Conservation (phyloP, 768 basidiomycete genomes). For the Rhizopogon sp. region DNA sequence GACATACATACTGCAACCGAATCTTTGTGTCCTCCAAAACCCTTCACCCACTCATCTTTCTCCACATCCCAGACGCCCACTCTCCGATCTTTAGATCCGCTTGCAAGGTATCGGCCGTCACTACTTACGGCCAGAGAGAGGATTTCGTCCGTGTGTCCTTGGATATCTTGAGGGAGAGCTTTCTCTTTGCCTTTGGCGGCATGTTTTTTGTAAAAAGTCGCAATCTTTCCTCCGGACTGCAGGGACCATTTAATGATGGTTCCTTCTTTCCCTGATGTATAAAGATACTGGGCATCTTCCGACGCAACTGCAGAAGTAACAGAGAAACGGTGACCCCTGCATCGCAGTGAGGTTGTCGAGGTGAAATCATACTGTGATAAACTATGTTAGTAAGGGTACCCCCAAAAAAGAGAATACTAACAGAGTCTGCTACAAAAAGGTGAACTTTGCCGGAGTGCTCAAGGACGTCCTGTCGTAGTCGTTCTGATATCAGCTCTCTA, state of each 20-base stretch:
- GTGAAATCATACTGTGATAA: constrained; percentile 51
- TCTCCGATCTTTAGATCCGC: constrained; percentile 79
- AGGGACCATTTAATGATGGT: constrained; percentile 85
- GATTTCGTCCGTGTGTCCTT: constrained; percentile 87
- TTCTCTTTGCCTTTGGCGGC: constrained; percentile 58
- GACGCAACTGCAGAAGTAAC: constrained; percentile 81
- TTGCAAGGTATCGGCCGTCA: constrained; percentile 82
- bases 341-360: constrained; percentile 42
- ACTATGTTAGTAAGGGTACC: neutral
- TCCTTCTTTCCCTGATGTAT: constrained; percentile 89
- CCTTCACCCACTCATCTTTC: constrained; percentile 70
- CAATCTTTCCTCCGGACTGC: constrained; percentile 51
- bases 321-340: constrained; percentile 70
- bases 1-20: constrained; percentile 55
- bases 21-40: constrained; percentile 76
- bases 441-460: constrained; percentile 88
- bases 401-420: constrained; percentile 28
- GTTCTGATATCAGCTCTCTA: constrained; percentile 82
- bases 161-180: constrained; percentile 38
- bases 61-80: constrained; percentile 85
- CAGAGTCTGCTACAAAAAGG: constrained; percentile 70
- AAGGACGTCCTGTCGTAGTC: constrained; percentile 88
- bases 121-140: constrained; percentile 77
- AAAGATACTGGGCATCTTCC: constrained; percentile 69
- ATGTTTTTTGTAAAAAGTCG: constrained; percentile 57